Percentiles rank a stretch among this genome's conserved stretches.
These are phyloP conservation scores for Emericellopsis terricola DNA, from an alignment of 495 filamentous ascomycete genomes.

Conservation along the genomic window DNA sequence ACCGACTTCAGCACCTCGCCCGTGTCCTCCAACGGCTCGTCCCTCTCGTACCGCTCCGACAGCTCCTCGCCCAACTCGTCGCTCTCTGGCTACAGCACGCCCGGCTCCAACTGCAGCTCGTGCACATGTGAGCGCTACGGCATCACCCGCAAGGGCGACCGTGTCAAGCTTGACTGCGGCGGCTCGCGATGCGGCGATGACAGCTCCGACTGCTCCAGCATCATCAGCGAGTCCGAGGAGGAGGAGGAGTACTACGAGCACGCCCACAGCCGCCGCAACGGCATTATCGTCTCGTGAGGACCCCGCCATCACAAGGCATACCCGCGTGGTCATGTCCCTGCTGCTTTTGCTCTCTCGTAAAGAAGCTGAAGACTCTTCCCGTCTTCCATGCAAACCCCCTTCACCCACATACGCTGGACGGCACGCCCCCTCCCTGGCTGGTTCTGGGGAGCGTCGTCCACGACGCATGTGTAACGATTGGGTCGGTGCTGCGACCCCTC, in stretches of 20 bases:
- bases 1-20: slow-evolving; percentile 35
- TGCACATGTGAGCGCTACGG: slow-evolving; percentile 92
- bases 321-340: neutral
- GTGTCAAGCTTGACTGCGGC: slow-evolving; percentile 88
- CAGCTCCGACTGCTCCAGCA: slow-evolving; percentile 24
- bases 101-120: slow-evolving; percentile 28
- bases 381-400: neutral
- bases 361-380: slow-evolving; percentile 1
- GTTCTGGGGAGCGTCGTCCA: neutral
- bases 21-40: slow-evolving; percentile 57
- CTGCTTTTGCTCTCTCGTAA: slow-evolving; percentile 1
- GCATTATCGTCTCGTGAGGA: slow-evolving; percentile 49
- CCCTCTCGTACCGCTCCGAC: slow-evolving; percentile 60
- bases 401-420: neutral
- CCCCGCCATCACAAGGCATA: slow-evolving; percentile 4
- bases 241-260: slow-evolving; percentile 40
- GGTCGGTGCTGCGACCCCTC: slow-evolving; percentile 4
- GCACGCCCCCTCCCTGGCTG: slow-evolving; percentile 1
- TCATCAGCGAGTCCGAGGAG: slow-evolving; percentile 19
- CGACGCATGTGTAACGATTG: slow-evolving; percentile 3
- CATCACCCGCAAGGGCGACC: slow-evolving; percentile 79
- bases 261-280: slow-evolving; percentile 45
- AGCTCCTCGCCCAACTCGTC: slow-evolving; percentile 53
- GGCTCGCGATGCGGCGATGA: slow-evolving; percentile 59
- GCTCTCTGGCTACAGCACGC: slow-evolving; percentile 51